Evolutionary conservation across 2,329 filamentous ascomycete genomes (phyloP).

Genomic region (Microcyclospora pomicola): DNA sequence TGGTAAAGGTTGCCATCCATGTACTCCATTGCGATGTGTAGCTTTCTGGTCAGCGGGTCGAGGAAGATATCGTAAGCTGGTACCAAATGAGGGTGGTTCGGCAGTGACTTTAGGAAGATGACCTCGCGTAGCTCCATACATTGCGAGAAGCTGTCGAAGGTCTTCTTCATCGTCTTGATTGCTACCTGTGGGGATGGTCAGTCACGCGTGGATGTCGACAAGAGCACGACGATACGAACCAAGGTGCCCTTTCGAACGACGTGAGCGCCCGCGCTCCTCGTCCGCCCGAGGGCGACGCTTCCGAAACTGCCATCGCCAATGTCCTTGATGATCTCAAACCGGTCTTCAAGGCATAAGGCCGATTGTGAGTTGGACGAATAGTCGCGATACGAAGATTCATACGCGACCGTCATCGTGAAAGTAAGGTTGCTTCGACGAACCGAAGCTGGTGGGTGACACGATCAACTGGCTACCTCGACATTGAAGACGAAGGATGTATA

Average conservation of each 20-base stretch:
- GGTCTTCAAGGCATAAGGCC: slow-evolving; percentile 60
- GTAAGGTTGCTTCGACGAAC: slow-evolving; percentile 7
- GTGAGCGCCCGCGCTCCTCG: slow-evolving; percentile 76
- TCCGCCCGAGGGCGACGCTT: slow-evolving; percentile 82
- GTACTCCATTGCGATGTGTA: slow-evolving; percentile 98
- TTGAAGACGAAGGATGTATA: slow-evolving; percentile 7
- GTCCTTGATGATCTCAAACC: slow-evolving; percentile 94
- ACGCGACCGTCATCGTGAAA: slow-evolving; percentile 58
- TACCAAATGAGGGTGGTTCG: slow-evolving; percentile 81
- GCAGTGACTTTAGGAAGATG: slow-evolving; percentile 84
- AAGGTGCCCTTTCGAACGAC: slow-evolving; percentile 82
- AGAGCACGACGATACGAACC: slow-evolving; percentile 44
- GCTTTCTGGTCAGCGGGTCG: slow-evolving; percentile 86
- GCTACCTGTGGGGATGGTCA: slow-evolving; percentile 52
- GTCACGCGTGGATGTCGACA: neutral
- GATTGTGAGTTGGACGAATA: slow-evolving; percentile 37
- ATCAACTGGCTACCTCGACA: slow-evolving; percentile 12
- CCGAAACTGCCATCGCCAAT: slow-evolving; percentile 98
- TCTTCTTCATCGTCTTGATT: slow-evolving; percentile 99
- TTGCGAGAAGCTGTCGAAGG: slow-evolving; percentile 78
- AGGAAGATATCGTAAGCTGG: slow-evolving; percentile 96
- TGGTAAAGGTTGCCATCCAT: slow-evolving; percentile 99
- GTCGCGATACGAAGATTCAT: slow-evolving; percentile 55
- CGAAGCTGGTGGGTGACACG: slow-evolving; percentile 6
- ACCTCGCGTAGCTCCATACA: slow-evolving; percentile 93